These are phyloP conservation scores for Eucalyptus polyanthemos DNA, from an alignment of 345 rosid species.

Conservation along the genomic window DNA sequence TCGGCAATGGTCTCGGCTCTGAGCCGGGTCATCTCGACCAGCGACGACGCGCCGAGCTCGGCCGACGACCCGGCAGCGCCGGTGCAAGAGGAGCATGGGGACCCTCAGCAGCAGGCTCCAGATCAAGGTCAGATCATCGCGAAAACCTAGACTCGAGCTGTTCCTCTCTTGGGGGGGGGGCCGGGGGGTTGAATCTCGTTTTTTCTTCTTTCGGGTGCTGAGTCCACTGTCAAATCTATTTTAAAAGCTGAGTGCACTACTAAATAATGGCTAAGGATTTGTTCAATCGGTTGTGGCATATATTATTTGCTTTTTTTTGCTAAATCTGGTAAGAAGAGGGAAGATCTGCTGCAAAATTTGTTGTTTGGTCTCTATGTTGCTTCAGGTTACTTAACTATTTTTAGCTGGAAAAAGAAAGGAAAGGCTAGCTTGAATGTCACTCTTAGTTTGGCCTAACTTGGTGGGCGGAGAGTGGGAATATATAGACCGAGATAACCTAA, in stretches of 20 bases:
- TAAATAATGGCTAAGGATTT: background rate
- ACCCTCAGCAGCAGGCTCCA: background rate
- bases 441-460: background rate
- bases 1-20: slow-evolving; percentile 84
- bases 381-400: background rate
- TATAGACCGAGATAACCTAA: background rate
- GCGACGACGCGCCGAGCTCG: background rate
- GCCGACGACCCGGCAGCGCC: background rate
- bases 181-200: background rate
- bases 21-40: slow-evolving; percentile 36
- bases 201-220: background rate
- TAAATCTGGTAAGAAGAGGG: background rate
- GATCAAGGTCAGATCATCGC: background rate
- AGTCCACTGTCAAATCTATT: background rate
- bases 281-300: background rate
- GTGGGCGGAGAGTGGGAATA: background rate
- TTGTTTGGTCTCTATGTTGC: background rate
- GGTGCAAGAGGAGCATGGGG: background rate
- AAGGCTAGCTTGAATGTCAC: background rate
- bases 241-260: background rate
- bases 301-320: background rate
- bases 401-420: background rate
- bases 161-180: background rate
- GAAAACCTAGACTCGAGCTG: background rate
- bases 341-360: background rate